Conservation (phyloP, 2,329 filamentous ascomycete genomes). For the Cladosporium halotolerans region DNA sequence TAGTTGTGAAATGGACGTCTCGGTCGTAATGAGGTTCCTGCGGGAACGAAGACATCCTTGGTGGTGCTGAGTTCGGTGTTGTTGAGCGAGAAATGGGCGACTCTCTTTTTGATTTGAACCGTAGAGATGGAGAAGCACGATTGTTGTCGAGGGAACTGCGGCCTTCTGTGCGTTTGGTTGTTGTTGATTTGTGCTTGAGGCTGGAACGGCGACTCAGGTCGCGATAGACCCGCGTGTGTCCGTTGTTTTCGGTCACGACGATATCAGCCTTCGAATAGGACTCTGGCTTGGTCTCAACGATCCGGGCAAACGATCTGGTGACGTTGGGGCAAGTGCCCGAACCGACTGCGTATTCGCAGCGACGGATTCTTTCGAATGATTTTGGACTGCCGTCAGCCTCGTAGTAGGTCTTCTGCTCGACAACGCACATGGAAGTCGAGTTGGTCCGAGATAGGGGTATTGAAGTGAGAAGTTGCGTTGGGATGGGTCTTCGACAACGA, state of each 20-base stretch:
- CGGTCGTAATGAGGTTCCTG: background rate
- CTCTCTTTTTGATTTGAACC: conserved; percentile 25
- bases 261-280: conserved; percentile 14
- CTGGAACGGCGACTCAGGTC: conserved; percentile 17
- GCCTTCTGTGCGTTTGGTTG: conserved; percentile 11
- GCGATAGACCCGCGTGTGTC: conserved; percentile 19
- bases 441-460: background rate
- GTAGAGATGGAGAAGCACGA: conserved; percentile 16
- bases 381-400: conserved; percentile 20
- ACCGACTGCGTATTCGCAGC: conserved; percentile 19
- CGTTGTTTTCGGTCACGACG: conserved; percentile 20
- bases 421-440: conserved; percentile 24
- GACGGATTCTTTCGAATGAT: conserved; percentile 16
- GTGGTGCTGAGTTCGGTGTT: conserved; percentile 6
- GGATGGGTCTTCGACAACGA: background rate
- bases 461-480: background rate
- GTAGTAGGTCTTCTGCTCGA: conserved; percentile 25
- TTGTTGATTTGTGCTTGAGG: conserved; percentile 18
- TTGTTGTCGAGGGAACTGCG: conserved; percentile 16
- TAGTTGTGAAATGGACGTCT: conserved; percentile 7
- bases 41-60: conserved; percentile 1
- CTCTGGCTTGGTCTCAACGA: conserved; percentile 19
- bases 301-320: conserved; percentile 8
- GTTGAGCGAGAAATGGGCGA: conserved; percentile 1
- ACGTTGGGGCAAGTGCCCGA: conserved; percentile 19